phyloP scores from a whole-genome alignment of 192 early-diverging fungal species.

The Lobosporangium transversale region DNA sequence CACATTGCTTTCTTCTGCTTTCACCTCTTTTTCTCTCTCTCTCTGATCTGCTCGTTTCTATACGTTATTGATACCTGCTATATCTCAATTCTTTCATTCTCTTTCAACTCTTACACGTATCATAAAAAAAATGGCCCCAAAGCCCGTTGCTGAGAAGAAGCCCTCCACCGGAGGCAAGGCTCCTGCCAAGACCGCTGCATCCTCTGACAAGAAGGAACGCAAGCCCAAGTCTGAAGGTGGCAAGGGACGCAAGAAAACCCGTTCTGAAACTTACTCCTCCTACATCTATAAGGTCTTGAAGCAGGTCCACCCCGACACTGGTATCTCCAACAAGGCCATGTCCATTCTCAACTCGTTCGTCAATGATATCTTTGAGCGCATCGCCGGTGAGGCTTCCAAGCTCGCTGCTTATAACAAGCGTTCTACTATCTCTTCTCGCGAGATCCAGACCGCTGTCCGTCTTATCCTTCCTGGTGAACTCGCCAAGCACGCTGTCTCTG shows the following conservation, averaged over 20 bases:
- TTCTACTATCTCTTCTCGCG: conserved; percentile 94
- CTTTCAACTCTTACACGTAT: no score
- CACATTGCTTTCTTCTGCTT: conserved; percentile 5
- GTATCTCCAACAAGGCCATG: conserved; percentile 99
- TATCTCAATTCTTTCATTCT: no score
- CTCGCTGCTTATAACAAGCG: conserved; percentile 95
- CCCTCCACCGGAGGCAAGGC: conserved; percentile 63
- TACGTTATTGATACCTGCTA: neutral
- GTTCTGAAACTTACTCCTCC: conserved; percentile 92
- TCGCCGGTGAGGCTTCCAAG: conserved; percentile 85
- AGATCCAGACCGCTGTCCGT: conserved; percentile 87
- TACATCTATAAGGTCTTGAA: conserved; percentile 99
- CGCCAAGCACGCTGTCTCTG: conserved; percentile 97
- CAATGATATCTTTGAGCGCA: conserved; percentile 97
- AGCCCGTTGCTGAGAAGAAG: conserved; percentile 72
- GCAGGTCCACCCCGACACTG: conserved; percentile 97
- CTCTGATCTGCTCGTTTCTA: neutral
- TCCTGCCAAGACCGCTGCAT: conserved; percentile 56
- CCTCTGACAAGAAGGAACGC: conserved; percentile 60
- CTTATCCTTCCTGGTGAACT: conserved; percentile 89
- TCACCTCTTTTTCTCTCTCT: conserved; percentile 3
- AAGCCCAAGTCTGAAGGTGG: conserved; percentile 61
- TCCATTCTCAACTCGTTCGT: conserved; percentile 97
- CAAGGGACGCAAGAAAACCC: conserved; percentile 73
- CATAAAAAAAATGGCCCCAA: conserved; percentile 60